phyloP scores from a whole-genome alignment of 1,139 yeast species.

The Suhomyces coccinellae region DNA sequence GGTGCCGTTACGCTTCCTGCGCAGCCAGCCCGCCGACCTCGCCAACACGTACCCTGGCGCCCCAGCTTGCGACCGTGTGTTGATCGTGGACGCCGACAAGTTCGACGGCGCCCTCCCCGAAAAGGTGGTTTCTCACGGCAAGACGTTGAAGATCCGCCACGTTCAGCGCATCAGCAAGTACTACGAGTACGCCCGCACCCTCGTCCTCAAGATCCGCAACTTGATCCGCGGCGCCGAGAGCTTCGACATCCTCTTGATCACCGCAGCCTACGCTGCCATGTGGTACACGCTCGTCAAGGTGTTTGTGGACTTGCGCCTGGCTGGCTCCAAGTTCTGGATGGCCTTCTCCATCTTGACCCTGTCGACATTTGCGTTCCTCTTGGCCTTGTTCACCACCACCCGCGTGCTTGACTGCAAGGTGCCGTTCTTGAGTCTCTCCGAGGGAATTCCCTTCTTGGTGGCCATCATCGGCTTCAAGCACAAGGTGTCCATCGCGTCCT shows the following conservation, averaged over 20 bases:
- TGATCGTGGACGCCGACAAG: conserved; percentile 43
- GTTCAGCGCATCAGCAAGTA: conserved; percentile 65
- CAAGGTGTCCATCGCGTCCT: conserved; percentile 73
- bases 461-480: conserved; percentile 93
- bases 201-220: conserved; percentile 47
- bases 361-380: conserved; percentile 81
- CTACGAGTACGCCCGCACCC: conserved; percentile 55
- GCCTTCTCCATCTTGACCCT: conserved; percentile 80
- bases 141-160: conserved; percentile 66
- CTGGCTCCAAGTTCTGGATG: conserved; percentile 90
- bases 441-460: conserved; percentile 92
- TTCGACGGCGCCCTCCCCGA: conserved; percentile 35
- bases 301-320: conserved; percentile 73
- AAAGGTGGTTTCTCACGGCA: conserved; percentile 40
- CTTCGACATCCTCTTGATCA: conserved; percentile 79
- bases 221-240: conserved; percentile 78
- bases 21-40: conserved; percentile 31
- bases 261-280: conserved; percentile 88
- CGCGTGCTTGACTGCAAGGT: conserved; percentile 54
- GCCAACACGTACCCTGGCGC: conserved; percentile 34
- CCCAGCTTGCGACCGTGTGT: conserved; percentile 37
- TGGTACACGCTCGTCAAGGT: conserved; percentile 78
- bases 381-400: conserved; percentile 74
- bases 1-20: conserved; percentile 57
- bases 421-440: conserved; percentile 75